Percentiles rank a stretch among this genome's conserved stretches.
Conservation (phyloP, 805 yeast genomes). For the Millerozyma miso region DNA sequence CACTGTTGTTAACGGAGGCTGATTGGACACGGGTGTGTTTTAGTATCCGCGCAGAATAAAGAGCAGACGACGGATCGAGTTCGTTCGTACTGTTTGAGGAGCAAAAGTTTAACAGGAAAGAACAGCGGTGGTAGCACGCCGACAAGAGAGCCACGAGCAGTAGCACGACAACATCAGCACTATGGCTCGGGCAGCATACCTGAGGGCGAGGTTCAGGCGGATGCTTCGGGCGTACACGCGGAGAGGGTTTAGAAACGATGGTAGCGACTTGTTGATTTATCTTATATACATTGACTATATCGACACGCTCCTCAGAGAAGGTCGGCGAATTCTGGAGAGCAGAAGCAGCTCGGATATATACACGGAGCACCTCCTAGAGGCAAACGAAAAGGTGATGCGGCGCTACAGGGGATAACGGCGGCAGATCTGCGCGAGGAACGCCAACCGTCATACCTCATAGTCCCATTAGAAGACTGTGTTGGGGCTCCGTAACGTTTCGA, state of each 20-base stretch:
- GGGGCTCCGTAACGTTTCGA: constrained; percentile 40
- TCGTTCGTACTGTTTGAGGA: too few species aligned
- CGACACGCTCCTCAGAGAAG: constrained; percentile 35
- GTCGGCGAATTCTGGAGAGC: constrained; percentile 31
- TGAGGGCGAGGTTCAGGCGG: constrained; percentile 13
- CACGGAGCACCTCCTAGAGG: constrained; percentile 36
- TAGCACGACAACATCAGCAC: neutral
- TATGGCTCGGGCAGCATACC: constrained; percentile 4
- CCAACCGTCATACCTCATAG: too few species aligned
- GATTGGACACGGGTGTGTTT: too few species aligned
- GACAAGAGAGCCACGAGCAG: too few species aligned
- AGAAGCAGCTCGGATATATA: constrained; percentile 37
- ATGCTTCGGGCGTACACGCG: constrained; percentile 17
- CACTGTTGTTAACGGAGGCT: too few species aligned
- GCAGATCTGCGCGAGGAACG: too few species aligned
- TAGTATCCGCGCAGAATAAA: too few species aligned
- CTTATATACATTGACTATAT: constrained; percentile 47
- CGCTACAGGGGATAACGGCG: constrained; percentile 32
- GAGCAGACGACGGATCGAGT: too few species aligned
- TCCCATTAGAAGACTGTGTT: constrained; percentile 15
- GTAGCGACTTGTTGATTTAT: constrained; percentile 41
- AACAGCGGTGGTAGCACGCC: too few species aligned
- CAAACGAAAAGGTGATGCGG: constrained; percentile 26
- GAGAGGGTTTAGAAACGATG: constrained; percentile 28
- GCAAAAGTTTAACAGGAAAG: too few species aligned